phyloP scores from a whole-genome alignment of 768 basidiomycete genomes.

The Pisolithus microcarpus region DNA sequence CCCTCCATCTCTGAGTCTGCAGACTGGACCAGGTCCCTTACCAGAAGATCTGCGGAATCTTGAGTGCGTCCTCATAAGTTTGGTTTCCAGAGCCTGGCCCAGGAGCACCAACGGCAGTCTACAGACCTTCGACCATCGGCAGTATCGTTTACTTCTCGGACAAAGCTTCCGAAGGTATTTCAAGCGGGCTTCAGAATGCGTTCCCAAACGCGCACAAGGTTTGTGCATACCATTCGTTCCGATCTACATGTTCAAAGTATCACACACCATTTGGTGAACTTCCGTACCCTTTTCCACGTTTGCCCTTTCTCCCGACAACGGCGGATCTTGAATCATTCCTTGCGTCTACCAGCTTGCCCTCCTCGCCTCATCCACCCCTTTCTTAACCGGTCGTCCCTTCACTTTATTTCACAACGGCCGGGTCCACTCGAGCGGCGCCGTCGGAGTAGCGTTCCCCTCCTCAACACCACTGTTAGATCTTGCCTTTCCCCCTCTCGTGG shows the following conservation, averaged over 20 bases:
- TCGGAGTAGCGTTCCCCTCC: conserved; percentile 50
- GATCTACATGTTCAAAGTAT: not conserved
- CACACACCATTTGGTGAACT: not conserved
- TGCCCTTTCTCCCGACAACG: not conserved
- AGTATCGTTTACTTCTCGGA: conserved; percentile 52
- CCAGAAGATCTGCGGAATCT: conserved; percentile 31
- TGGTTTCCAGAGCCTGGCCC: not conserved
- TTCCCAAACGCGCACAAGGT: conserved; percentile 48
- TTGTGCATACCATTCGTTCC: conserved; percentile 10
- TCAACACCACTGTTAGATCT: conserved; percentile 12
- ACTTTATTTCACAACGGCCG: conserved; percentile 56
- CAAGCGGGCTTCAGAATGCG: conserved; percentile 30
- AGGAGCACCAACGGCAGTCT: not conserved
- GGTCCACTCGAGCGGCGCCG: conserved; percentile 57
- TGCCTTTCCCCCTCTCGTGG: conserved; percentile 34
- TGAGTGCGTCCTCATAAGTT: conserved; percentile 18
- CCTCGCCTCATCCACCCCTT: conserved; percentile 68
- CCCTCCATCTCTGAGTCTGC: conserved; percentile 1
- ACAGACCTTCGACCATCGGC: conserved; percentile 13
- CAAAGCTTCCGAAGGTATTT: conserved; percentile 48
- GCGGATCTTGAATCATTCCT: not conserved
- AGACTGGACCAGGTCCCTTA: conserved; percentile 13
- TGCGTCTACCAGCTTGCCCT: conserved; percentile 49
- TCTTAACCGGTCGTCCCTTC: conserved; percentile 66
- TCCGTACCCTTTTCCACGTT: not conserved